Percentiles rank a stretch among this genome's conserved stretches.
These are phyloP conservation scores for Puccinia triticina DNA, from an alignment of 1,284 basidiomycete genomes.

Conservation along the genomic window DNA sequence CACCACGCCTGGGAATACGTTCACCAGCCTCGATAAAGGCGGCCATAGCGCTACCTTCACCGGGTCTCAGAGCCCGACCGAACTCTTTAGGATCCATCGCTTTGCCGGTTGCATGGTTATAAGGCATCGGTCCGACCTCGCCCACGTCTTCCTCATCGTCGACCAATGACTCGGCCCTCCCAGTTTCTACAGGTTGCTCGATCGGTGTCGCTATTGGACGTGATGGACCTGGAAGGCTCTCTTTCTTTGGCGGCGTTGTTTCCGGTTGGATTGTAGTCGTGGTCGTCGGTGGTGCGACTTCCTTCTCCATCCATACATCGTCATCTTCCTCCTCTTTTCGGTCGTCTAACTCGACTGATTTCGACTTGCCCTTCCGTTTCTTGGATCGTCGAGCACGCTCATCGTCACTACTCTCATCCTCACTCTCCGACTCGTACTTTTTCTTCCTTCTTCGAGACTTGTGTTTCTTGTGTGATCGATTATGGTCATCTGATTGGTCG, in stretches of 20 bases:
- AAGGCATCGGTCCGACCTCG: conserved; percentile 52
- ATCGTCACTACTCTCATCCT: neutral
- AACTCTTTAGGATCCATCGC: conserved; percentile 60
- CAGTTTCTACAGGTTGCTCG: neutral
- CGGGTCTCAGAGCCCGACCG: conserved; percentile 81
- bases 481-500: neutral
- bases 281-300: neutral
- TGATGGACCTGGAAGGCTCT: neutral
- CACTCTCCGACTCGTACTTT: neutral
- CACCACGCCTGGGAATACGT: conserved; percentile 96
- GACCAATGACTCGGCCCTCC: neutral
- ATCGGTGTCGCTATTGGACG: conserved; percentile 2
- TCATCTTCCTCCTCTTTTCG: neutral
- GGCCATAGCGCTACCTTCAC: conserved; percentile 96
- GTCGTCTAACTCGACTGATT: neutral
- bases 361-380: conserved; percentile 17
- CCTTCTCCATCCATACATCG: conserved; percentile 14
- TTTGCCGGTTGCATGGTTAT: conserved; percentile 49
- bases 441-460: conserved; percentile 6
- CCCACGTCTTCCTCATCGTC: conserved; percentile 27
- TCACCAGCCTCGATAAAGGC: conserved; percentile 85
- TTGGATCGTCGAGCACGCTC: neutral
- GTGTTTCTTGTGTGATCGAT: conserved; percentile 5
- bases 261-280: neutral
- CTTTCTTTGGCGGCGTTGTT: neutral